A percentile compares a stretch with the other conserved stretches of the same genome.
These are phyloP conservation scores for Penicillium olsonii DNA, from an alignment of 2,329 filamentous ascomycete species.

Conservation along the genomic window DNA sequence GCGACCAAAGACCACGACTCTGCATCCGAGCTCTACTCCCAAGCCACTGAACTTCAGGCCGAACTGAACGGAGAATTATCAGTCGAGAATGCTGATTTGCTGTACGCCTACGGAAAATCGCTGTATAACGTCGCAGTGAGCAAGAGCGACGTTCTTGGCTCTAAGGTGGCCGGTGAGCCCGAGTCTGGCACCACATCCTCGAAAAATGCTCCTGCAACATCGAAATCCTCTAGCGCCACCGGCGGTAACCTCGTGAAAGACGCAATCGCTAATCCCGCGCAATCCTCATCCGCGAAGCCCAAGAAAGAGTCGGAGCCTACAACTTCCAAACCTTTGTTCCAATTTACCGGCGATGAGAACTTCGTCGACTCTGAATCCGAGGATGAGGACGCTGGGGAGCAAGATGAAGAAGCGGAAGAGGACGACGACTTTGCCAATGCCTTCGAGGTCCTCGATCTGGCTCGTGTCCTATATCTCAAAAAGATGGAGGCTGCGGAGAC, in stretches of 20 bases:
- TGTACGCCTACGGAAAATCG: constrained; percentile 91
- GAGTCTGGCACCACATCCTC: constrained; percentile 53
- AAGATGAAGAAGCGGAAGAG: constrained; percentile 57
- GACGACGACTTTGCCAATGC: constrained; percentile 66
- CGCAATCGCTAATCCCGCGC: constrained; percentile 26
- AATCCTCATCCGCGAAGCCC: constrained; percentile 16
- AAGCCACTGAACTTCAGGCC: constrained; percentile 85
- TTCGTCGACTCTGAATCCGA: constrained; percentile 75
- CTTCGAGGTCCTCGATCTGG: constrained; percentile 65
- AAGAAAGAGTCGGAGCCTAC: constrained; percentile 15
- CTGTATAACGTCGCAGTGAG: constrained; percentile 91
- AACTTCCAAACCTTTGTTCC: constrained; percentile 69
- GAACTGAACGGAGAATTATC: constrained; percentile 90
- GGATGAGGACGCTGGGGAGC: constrained; percentile 45
- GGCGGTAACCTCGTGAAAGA: constrained; percentile 27
- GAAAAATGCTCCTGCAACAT: constrained; percentile 33
- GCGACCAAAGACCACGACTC: constrained; percentile 84
- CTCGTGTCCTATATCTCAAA: constrained; percentile 59
- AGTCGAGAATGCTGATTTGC: constrained; percentile 85
- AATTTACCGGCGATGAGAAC: constrained; percentile 92
- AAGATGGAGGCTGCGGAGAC: constrained; percentile 55
- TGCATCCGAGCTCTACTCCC: constrained; percentile 83
- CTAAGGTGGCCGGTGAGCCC: constrained; percentile 65
- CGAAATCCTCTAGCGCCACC: constrained; percentile 16
- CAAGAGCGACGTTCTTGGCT: constrained; percentile 92